These are phyloP conservation scores for Hymenoscyphus repandus DNA, from an alignment of 2,329 filamentous ascomycete species.

Conservation along the genomic window DNA sequence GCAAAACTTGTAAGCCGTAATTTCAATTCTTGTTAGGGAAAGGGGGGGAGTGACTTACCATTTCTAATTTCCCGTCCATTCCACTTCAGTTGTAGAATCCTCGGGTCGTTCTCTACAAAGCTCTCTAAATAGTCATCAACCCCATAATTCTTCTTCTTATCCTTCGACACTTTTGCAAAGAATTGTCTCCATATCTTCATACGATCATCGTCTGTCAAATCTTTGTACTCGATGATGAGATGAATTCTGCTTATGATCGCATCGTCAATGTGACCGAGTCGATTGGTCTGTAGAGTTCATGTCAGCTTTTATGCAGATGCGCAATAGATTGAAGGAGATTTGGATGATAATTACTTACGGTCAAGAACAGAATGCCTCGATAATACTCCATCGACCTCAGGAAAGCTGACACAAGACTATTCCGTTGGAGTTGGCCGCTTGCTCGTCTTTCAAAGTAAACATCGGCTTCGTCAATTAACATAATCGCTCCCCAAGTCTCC, in stretches of 20 bases:
- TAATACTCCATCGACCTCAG: constrained; percentile 38
- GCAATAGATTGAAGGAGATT: no score
- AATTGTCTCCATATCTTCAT: not conserved
- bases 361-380: constrained; percentile 37
- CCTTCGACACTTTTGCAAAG: not conserved
- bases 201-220: not conserved
- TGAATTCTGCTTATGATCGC: constrained; percentile 34
- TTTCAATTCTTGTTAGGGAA: not conserved
- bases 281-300: no score
- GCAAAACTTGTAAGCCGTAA: not conserved
- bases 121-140: not conserved
- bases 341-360: no score
- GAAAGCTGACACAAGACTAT: constrained; percentile 30
- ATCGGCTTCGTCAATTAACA: constrained; percentile 47
- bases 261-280: constrained; percentile 33
- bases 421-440: constrained; percentile 28
- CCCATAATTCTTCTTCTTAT: not conserved
- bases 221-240: constrained; percentile 20
- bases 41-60: not conserved
- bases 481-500: constrained; percentile 42
- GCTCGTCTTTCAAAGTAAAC: constrained; percentile 38
- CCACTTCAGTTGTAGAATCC: not conserved
- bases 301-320: no score
- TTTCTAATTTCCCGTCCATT: not conserved
- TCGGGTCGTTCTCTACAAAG: not conserved